phyloP scores from a whole-genome alignment of 371 early-diverging fungal genomes.

The Haplosporangium sp. region DNA sequence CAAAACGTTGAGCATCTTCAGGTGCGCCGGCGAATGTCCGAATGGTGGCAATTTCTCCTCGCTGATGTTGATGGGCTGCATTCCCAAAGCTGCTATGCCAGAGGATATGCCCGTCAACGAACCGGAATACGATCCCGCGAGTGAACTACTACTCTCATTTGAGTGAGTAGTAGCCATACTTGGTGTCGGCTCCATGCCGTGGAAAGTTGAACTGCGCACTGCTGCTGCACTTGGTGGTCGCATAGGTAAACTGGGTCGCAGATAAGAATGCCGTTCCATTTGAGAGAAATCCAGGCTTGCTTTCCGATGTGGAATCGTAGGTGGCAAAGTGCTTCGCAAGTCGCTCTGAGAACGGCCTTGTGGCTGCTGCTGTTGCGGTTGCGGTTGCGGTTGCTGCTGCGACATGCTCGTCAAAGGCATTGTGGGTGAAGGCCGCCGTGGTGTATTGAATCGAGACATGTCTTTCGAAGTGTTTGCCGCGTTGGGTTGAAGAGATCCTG shows the following conservation, averaged over 20 bases:
- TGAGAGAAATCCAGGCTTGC: slow-evolving; percentile 52
- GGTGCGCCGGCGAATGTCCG: slow-evolving; percentile 49
- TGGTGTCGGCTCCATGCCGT: slow-evolving; percentile 29
- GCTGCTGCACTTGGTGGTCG: slow-evolving; percentile 52
- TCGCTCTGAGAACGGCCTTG: slow-evolving; percentile 14
- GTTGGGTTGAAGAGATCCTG: background rate
- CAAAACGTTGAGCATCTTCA: slow-evolving; percentile 38
- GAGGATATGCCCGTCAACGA: slow-evolving; percentile 20
- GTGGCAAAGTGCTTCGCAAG: slow-evolving; percentile 27
- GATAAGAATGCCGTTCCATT: slow-evolving; percentile 31
- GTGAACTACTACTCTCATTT: slow-evolving; percentile 1
- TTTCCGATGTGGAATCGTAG: slow-evolving; percentile 49
- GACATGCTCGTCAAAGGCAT: slow-evolving; percentile 16
- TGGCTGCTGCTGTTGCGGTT: slow-evolving; percentile 27
- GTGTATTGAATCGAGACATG: slow-evolving; percentile 9
- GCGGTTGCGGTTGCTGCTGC: slow-evolving; percentile 19
- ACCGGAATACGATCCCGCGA: slow-evolving; percentile 9
- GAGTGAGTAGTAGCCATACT: slow-evolving; percentile 5
- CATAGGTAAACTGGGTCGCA: slow-evolving; percentile 41
- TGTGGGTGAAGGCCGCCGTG: slow-evolving; percentile 42
- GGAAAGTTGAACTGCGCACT: slow-evolving; percentile 47
- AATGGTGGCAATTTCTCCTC: slow-evolving; percentile 53
- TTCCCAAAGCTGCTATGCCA: slow-evolving; percentile 22
- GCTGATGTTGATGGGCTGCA: slow-evolving; percentile 51
- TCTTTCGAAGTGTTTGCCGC: slow-evolving; percentile 14